Evolutionary conservation across 1,139 yeast species (phyloP).

Genomic region (Yamadazyma buinensis): DNA sequence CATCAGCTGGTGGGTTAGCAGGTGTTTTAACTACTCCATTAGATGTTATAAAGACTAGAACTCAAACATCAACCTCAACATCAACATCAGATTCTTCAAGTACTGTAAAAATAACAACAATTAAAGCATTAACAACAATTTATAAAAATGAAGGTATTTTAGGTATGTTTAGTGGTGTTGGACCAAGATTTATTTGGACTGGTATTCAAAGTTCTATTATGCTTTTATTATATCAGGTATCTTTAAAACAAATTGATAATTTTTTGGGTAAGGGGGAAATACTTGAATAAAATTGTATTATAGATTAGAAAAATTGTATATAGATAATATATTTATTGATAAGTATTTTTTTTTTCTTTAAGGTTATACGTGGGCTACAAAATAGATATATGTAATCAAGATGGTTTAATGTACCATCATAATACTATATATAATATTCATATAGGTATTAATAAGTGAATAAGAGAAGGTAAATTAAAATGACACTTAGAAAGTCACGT

Average conservation of each 20-base stretch:
- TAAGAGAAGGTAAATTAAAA: too few relatives aligned
- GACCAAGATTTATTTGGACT: conserved; percentile 96
- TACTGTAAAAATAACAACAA: conserved; percentile 48
- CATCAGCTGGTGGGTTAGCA: conserved; percentile 94
- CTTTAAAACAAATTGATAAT: conserved; percentile 39
- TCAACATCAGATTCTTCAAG: conserved; percentile 9
- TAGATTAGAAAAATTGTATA: conserved; percentile 4
- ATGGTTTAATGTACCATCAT: too few relatives aligned
- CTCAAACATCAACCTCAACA: conserved; percentile 59
- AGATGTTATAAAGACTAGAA: conserved; percentile 91
- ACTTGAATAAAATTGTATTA: conserved; percentile 2
- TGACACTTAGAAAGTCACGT: too few relatives aligned
- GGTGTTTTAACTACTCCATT: conserved; percentile 80
- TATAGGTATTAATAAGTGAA: too few relatives aligned
- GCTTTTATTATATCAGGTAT: conserved; percentile 78
- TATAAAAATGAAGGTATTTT: conserved; percentile 70
- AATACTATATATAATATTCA: too few relatives aligned
- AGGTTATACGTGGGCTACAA: too few relatives aligned
- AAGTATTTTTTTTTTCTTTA: too few relatives aligned
- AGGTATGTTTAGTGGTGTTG: conserved; percentile 90
- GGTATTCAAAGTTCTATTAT: conserved; percentile 92
- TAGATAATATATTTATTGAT: conserved; percentile 2
- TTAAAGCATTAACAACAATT: conserved; percentile 61
- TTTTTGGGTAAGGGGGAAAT: conserved; percentile 14
- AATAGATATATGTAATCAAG: too few relatives aligned